Conservation (phyloP, 2,329 filamentous ascomycete species). For the Fusarium hainanense region DNA sequence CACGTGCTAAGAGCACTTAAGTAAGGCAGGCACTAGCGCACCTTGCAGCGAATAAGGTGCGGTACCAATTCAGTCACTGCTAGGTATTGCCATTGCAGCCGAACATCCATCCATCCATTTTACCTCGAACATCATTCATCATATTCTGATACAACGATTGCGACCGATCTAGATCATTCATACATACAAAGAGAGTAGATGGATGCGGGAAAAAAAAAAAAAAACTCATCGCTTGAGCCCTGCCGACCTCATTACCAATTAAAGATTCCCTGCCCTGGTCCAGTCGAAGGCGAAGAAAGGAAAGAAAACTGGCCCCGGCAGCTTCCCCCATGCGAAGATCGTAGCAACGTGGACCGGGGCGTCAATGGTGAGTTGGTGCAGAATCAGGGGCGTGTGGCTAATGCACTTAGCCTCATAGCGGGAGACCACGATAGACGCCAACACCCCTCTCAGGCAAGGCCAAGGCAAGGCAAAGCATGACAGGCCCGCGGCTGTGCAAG, state of each 20-base stretch:
- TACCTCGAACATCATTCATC: background rate
- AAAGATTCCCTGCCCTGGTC: slow-evolving; percentile 22
- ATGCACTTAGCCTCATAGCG: slow-evolving; percentile 25
- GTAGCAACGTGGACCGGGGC: slow-evolving; percentile 38
- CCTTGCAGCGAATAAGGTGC: background rate
- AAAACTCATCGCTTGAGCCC: background rate
- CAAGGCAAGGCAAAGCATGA: slow-evolving; percentile 25
- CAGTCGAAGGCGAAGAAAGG: slow-evolving; percentile 24
- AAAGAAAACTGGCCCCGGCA: slow-evolving; percentile 45
- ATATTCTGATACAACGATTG: background rate
- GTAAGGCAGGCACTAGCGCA: background rate
- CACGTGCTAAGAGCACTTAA: slow-evolving; percentile 5
- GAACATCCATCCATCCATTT: background rate
- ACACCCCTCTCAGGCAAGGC: slow-evolving; percentile 32
- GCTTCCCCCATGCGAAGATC: slow-evolving; percentile 46
- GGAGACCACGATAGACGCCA: slow-evolving; percentile 37
- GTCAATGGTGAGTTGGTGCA: slow-evolving; percentile 34
- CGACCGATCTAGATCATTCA: background rate
- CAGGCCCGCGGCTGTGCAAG: slow-evolving; percentile 40
- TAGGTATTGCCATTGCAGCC: background rate
- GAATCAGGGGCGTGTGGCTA: slow-evolving; percentile 30
- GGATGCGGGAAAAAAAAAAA: too few species aligned
- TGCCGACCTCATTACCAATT: slow-evolving; percentile 7
- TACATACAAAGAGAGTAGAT: background rate
- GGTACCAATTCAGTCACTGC: background rate